Percentiles rank a stretch among this genome's conserved stretches.
These are phyloP conservation scores for Xylariaceae sp. DNA, from an alignment of 2,329 filamentous ascomycete genomes.

Conservation along the genomic window DNA sequence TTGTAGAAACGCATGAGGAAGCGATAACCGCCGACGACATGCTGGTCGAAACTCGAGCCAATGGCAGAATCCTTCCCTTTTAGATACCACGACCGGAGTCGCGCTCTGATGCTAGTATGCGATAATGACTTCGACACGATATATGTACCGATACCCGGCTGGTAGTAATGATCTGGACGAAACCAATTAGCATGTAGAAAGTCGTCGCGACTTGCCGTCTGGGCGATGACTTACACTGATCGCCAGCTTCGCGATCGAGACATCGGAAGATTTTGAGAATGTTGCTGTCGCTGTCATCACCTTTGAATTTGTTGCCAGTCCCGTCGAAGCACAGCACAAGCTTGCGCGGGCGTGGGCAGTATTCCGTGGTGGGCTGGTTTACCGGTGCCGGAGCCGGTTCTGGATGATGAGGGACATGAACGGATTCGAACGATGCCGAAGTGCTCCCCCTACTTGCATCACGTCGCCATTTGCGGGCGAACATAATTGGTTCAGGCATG, in stretches of 20 bases:
- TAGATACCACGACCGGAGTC: constrained; percentile 60
- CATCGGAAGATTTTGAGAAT: constrained; percentile 68
- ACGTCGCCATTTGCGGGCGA: not conserved
- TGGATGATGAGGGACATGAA: constrained; percentile 4
- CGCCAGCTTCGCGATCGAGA: constrained; percentile 56
- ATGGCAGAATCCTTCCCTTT: constrained; percentile 76
- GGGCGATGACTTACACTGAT: constrained; percentile 46
- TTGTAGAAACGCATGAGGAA: constrained; percentile 72
- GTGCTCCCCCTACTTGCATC: constrained; percentile 12
- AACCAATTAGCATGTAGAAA: constrained; percentile 6
- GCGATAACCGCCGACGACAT: constrained; percentile 77
- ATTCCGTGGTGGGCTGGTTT: constrained; percentile 17
- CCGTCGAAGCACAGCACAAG: constrained; percentile 59
- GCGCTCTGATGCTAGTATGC: constrained; percentile 50
- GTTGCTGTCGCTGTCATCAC: constrained; percentile 58
- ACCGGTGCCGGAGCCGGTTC: constrained; percentile 15
- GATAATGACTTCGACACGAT: constrained; percentile 56
- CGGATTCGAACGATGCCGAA: constrained; percentile 13
- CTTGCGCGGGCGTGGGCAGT: constrained; percentile 35
- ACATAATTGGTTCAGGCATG: constrained; percentile 13
- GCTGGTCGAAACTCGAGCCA: constrained; percentile 73
- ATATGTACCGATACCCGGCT: constrained; percentile 70
- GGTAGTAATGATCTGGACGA: constrained; percentile 51
- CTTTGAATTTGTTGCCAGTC: constrained; percentile 59
- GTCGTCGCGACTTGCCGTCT: not conserved